Conservation (phyloP, 2,329 filamentous ascomycete species). For the Verticillium nonalfalfae region DNA sequence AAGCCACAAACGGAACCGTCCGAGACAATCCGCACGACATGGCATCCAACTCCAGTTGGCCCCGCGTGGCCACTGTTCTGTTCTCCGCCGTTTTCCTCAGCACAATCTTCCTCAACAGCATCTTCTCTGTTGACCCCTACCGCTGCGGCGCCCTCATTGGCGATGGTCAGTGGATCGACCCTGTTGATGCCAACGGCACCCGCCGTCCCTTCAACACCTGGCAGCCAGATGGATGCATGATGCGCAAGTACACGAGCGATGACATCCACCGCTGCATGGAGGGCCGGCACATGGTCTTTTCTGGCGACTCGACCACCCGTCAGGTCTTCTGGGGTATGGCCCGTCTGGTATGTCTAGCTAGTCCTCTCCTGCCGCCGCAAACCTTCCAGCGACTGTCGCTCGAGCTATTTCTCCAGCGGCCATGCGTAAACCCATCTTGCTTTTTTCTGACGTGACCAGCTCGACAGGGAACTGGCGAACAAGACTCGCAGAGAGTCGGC, state of each 20-base stretch:
- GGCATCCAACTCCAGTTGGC: neutral
- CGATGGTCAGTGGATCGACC: conserved; percentile 41
- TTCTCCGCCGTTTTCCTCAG: neutral
- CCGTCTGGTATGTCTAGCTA: conserved; percentile 20
- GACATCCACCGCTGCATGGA: conserved; percentile 48
- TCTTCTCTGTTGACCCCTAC: conserved; percentile 32
- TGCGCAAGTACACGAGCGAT: conserved; percentile 45
- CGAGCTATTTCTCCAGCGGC: too few species aligned
- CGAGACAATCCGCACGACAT: neutral
- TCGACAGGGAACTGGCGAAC: neutral
- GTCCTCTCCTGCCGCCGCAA: too few species aligned
- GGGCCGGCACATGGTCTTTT: conserved; percentile 45
- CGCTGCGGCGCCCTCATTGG: conserved; percentile 45
- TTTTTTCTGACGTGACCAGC: neutral
- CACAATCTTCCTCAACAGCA: neutral
- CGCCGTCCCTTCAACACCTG: conserved; percentile 36
- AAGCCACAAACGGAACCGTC: neutral
- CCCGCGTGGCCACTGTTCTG: neutral
- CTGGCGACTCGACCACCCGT: conserved; percentile 52
- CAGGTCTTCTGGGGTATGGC: conserved; percentile 50
- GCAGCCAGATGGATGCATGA: conserved; percentile 53
- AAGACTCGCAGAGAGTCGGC: neutral
- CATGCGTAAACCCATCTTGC: neutral
- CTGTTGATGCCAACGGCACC: conserved; percentile 19
- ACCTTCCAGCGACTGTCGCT: too few species aligned